Percentiles rank a stretch among this genome's conserved stretches.
Conservation (phyloP, 1,284 basidiomycete species). For the Waitea zeae region DNA sequence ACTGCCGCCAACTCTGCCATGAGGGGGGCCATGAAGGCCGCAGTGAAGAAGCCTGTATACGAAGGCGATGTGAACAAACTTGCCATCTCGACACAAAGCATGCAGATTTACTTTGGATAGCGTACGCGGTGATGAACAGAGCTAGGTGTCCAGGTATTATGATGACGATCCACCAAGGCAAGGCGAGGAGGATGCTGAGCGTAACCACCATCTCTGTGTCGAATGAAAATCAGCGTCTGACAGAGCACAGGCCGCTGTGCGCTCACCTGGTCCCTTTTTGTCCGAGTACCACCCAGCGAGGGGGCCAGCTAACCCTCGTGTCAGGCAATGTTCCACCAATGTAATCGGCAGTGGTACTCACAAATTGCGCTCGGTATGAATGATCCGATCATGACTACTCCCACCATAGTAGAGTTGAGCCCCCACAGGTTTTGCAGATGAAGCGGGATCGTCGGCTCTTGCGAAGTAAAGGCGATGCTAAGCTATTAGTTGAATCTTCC, state of each 20-base stretch:
- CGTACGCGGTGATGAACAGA: conserved; percentile 44
- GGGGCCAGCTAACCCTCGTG: conserved; percentile 35
- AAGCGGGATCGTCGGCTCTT: conserved; percentile 52
- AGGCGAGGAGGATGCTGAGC: conserved; percentile 11
- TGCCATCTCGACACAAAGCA: background rate
- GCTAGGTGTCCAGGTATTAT: conserved; percentile 37
- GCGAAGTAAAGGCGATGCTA: conserved; percentile 33
- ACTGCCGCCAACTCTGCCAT: conserved; percentile 47
- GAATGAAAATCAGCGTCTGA: too few relatives aligned
- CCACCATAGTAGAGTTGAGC: conserved; percentile 43
- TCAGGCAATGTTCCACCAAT: background rate
- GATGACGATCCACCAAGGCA: conserved; percentile 28
- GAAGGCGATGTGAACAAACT: background rate
- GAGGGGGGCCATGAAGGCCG: conserved; percentile 37
- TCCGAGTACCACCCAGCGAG: conserved; percentile 47
- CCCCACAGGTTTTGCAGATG: conserved; percentile 43
- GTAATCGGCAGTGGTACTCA: conserved; percentile 14
- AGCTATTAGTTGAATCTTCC: conserved; percentile 2
- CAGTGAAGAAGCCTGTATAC: conserved; percentile 35
- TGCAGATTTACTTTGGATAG: conserved; percentile 29
- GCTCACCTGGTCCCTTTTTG: conserved; percentile 21
- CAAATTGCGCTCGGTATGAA: conserved; percentile 51
- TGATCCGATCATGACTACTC: conserved; percentile 55
- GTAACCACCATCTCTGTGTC: background rate
- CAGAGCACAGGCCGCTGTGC: background rate